Percentiles rank a stretch among this genome's conserved stretches.
phyloP scores from a whole-genome alignment of 805 yeast species.

The Kuraishia piskuri region DNA sequence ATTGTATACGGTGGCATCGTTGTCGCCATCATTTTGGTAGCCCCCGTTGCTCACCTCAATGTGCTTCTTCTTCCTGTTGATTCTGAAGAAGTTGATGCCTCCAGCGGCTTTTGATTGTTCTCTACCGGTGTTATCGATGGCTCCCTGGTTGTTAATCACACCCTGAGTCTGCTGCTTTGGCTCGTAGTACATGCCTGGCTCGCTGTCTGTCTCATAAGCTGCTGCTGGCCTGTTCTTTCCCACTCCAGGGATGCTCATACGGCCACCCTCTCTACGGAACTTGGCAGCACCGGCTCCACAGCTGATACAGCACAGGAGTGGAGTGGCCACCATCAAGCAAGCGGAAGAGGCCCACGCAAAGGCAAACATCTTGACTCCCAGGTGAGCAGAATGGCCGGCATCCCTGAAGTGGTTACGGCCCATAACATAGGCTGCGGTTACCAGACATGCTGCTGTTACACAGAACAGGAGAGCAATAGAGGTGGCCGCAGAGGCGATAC shows the following conservation, averaged over 20 bases:
- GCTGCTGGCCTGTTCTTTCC: not conserved
- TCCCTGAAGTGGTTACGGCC: conserved; percentile 40
- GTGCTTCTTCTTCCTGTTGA: conserved; percentile 1
- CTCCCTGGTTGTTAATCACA: not conserved
- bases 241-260: not conserved
- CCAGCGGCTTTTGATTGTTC: not conserved
- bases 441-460: conserved; percentile 34
- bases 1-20: not conserved
- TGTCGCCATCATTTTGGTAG: not conserved
- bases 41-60: not conserved
- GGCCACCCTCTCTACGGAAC: not conserved
- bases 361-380: conserved; percentile 47
- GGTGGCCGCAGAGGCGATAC: conserved; percentile 2
- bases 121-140: not conserved
- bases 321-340: conserved; percentile 7
- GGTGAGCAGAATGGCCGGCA: conserved; percentile 29
- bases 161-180: not conserved
- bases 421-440: conserved; percentile 47
- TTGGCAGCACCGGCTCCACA: not conserved
- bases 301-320: not conserved
- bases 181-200: not conserved
- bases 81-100: conserved; percentile 1
- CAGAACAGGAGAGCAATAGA: conserved; percentile 34
- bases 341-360: conserved; percentile 52
- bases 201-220: not conserved